Base-by-base conservation (phyloP, 768 basidiomycete genomes). In the Lentinula sp. region DNA sequence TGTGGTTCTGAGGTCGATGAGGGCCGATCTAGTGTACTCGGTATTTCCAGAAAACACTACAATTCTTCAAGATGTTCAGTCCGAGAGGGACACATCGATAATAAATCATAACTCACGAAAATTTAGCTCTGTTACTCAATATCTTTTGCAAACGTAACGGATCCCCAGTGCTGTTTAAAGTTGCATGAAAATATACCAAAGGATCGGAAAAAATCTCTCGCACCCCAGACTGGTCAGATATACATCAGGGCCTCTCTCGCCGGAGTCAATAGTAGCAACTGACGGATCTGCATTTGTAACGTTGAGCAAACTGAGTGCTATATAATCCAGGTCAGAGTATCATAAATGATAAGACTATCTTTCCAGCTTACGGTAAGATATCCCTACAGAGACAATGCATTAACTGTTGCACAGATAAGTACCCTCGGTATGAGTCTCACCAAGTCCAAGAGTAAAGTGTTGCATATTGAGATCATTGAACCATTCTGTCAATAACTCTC, bases 381-480 rank as follows among this genome's bases (percentile, higher is more conserved):
- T 63, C 18, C 59, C 62, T 63, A 43, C n/a, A 23, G 39, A 10
- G 6, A 43, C 16, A 6, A 49, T 20, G 35, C 10, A 46, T 51
- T 3, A 48, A 32, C 23, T 49, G 16, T 48, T 13, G 20, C n/a
- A 8, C n/a, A 6, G 33, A 51, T 33, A 18, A 16, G 12, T 13
- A 12, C 18, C 4, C 12, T n/a, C 13, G 13, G 20, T 28, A 39
- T 20, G 15, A 23, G 39, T 42, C 46, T 39, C 43, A 62, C 61
- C 62, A 16, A 63, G 37, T 54, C 62, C 62, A 2, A 63, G 59
- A 9, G 62, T 63, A 18, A 63, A 63, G 20, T 52, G 50, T 39
- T 63, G 62, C 62, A 60, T 63, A 36, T 63, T 63, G 42, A 55
- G 7, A 45, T 63, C 62, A 10, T 60, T 52, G 32, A 63, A 63